A percentile compares a stretch with the other conserved stretches of the same genome.
Evolutionary conservation across 306 rosid species (phyloP).

Genomic region (Vachellia pachyceras): DNA sequence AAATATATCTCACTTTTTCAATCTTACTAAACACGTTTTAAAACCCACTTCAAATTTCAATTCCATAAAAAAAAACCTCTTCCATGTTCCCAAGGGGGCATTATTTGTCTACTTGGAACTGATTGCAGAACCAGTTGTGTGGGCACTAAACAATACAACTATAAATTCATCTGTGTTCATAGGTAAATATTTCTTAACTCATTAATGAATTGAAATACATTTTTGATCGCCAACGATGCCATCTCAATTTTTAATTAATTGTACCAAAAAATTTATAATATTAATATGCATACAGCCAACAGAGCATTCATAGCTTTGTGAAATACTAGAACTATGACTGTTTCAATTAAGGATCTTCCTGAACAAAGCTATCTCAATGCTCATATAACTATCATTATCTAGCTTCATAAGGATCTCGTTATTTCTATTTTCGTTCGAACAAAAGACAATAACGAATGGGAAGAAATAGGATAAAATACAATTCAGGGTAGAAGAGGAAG

Average conservation of each 20-base stretch:
- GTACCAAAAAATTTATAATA: neutral
- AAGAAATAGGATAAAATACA: neutral
- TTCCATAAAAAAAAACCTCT: too few relatives aligned
- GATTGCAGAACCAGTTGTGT: neutral
- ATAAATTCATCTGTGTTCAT: neutral
- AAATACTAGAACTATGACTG: neutral
- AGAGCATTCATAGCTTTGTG: neutral
- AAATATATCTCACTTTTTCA: too few relatives aligned
- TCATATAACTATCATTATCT: neutral
- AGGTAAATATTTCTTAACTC: too few relatives aligned
- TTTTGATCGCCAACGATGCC: neutral
- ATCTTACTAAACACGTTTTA: too few relatives aligned
- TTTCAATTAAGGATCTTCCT: neutral
- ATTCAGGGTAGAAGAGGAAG: conserved; percentile 69
- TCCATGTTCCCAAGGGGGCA: too few relatives aligned
- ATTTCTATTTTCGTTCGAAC: neutral
- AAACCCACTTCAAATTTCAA: too few relatives aligned
- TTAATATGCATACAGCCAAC: neutral
- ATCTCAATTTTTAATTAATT: neutral
- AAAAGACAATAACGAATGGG: neutral
- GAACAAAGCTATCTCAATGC: neutral
- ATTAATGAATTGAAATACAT: neutral
- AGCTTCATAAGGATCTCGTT: neutral
- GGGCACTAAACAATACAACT: neutral
- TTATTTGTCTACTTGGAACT: too few relatives aligned